Base-by-base conservation (phyloP, 371 early-diverging fungal genomes). In the Haplosporangium sp. region DNA sequence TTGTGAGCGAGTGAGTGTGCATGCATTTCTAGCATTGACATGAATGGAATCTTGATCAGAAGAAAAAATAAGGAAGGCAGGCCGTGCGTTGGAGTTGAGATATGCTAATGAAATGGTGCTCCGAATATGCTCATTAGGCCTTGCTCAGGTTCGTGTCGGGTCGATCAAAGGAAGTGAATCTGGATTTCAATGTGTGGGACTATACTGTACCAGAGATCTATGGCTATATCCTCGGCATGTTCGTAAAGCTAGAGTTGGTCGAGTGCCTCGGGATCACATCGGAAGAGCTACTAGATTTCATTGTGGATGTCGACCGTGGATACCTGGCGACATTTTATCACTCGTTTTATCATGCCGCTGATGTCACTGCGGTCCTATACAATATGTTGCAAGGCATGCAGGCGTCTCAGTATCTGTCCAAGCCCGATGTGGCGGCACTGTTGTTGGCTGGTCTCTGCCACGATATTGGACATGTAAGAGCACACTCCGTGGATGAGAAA, bases 381-480 rank as follows among this genome's bases (percentile, higher is more conserved):
- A 89, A 93, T 65, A 88, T 93, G 81, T 81, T 96, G 6, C 81
- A 73, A 37, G 85, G 90, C 37, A 84, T 90, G 67, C 87, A 84
- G 43, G 89, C 91, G 0, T 81, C 83, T 0, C 85, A 84, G 10
- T 90, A 90, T 54, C 73, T 95, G 11, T 84, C 91, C n/a, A 72
- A 85, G 20, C 82, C 88, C 11, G 95, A 95, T 68, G 83, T 91
- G 62, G 89, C 91, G 16, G 87, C 91, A 10, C 73, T 96, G 47
- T 74, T 95, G 37, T 87, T 96, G 45, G 91, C 94, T 42, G 96
- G 91, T n/a, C 84, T 96, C 45, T 93, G 94, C 74, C 97, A 96
- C 80, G 97, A 96, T 73, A 90, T 93, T 61, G 93, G 95, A 45
- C 97, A 96, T 81, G 94, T 94, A 91, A 90, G 92, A 85, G 37